Evolutionary conservation across 805 yeast species (phyloP).

Genomic region (Wickerhamomyces tratensis): DNA sequence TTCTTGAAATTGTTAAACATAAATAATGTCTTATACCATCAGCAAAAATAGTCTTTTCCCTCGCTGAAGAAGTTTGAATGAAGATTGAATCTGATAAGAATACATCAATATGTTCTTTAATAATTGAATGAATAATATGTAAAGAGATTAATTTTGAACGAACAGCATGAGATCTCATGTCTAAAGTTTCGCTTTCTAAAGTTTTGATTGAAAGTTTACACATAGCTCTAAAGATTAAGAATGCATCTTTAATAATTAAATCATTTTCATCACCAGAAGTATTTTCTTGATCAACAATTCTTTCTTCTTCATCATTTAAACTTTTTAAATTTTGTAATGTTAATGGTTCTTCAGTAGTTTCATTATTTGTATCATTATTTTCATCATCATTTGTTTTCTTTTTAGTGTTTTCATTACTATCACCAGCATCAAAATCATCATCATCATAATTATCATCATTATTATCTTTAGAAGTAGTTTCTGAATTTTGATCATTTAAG

Average conservation of each 20-base stretch:
- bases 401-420: constrained; percentile 1
- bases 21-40: constrained; percentile 79
- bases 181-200: constrained; percentile 66
- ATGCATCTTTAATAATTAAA: constrained; percentile 78
- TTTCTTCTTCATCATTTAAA: constrained; percentile 45
- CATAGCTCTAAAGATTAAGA: constrained; percentile 87
- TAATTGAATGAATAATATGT: constrained; percentile 77
- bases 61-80: constrained; percentile 39
- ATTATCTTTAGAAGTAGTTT: too few species aligned
- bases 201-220: constrained; percentile 84
- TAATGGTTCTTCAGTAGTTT: constrained; percentile 29
- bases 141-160: constrained; percentile 85
- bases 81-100: constrained; percentile 53
- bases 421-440: background rate
- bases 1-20: constrained; percentile 74
- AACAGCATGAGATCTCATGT: constrained; percentile 85
- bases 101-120: constrained; percentile 77
- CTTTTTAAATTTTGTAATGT: constrained; percentile 55
- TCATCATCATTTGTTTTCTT: background rate
- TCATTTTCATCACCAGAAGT: constrained; percentile 49
- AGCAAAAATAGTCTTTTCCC: constrained; percentile 52
- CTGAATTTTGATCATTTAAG: too few species aligned
- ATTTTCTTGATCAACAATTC: constrained; percentile 38
- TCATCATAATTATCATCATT: too few species aligned
- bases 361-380: constrained; percentile 16